Percentiles rank a stretch among this genome's conserved stretches.
phyloP scores from a whole-genome alignment of 331 rosid species.

The Prunus yedoensis region DNA sequence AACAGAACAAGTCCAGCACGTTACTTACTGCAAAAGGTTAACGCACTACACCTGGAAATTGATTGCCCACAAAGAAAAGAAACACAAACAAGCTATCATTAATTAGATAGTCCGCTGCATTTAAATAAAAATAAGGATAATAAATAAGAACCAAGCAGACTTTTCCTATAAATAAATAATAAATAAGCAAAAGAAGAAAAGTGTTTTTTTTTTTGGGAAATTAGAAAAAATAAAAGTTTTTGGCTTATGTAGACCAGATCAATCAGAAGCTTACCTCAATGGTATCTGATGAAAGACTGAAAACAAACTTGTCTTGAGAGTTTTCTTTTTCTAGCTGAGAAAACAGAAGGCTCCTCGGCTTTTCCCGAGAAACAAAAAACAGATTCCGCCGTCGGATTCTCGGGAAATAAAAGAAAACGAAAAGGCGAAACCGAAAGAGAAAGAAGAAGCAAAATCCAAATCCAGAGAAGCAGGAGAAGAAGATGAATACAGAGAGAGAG shows the following conservation, averaged over 20 bases:
- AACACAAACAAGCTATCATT: background rate
- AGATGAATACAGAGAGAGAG: background rate
- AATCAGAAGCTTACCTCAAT: conserved; percentile 32
- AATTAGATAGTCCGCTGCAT: background rate
- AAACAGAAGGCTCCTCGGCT: conserved; percentile 22
- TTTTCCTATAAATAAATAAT: too few species aligned
- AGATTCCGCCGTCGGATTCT: conserved; percentile 17
- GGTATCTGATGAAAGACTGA: background rate
- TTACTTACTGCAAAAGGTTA: conserved; percentile 6
- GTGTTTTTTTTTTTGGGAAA: background rate
- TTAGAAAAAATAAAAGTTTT: background rate
- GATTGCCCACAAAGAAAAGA: background rate
- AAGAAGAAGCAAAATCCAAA: background rate
- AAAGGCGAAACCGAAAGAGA: conserved; percentile 4
- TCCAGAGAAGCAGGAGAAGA: background rate
- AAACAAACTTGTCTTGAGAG: background rate
- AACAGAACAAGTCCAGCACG: conserved; percentile 10
- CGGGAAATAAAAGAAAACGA: conserved; percentile 7
- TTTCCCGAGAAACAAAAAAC: conserved; percentile 18
- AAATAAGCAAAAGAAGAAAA: background rate
- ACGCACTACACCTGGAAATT: conserved; percentile 1
- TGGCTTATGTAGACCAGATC: conserved; percentile 31
- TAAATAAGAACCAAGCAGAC: background rate
- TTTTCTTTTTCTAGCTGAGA: background rate
- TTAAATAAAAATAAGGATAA: background rate